Conservation (phyloP, 2,329 filamentous ascomycete species). For the Trichoderma breve region DNA sequence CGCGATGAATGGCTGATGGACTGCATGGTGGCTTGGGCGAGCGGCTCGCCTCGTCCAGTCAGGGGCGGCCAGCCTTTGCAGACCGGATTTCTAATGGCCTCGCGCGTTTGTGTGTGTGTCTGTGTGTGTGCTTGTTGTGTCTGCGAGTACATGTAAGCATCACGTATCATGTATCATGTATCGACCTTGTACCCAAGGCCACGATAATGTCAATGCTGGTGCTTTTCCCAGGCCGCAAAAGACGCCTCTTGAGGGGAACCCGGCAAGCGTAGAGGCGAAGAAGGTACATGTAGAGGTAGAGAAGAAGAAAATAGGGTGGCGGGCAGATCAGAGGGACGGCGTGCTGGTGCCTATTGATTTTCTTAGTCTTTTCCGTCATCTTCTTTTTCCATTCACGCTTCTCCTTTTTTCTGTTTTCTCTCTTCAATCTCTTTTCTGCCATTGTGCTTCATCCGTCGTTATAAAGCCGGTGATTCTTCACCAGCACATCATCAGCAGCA, state of each 20-base stretch:
- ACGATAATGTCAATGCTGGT: background rate
- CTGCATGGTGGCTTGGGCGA: slow-evolving; percentile 8
- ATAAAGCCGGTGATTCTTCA: background rate
- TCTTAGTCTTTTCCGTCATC: background rate
- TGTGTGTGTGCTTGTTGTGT: background rate
- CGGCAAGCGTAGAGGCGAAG: background rate
- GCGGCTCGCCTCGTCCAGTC: slow-evolving; percentile 4
- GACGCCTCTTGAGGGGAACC: background rate
- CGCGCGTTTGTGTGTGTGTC: background rate
- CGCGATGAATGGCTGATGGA: background rate
- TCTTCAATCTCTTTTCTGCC: background rate
- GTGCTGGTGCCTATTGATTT: background rate
- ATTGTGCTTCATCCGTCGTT: background rate
- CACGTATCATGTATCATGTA: background rate
- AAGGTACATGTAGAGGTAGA: background rate
- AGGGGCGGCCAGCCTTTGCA: background rate
- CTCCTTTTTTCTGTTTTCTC: background rate
- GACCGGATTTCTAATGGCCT: background rate
- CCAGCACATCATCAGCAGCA: background rate
- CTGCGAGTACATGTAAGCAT: background rate
- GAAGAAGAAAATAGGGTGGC: background rate
- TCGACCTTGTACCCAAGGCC: background rate
- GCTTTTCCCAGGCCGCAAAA: background rate
- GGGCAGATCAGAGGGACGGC: background rate
- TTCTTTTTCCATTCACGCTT: background rate